Evolutionary conservation across 2,329 filamentous ascomycete species (phyloP), one percentile per base, ranked within the genome.

Genomic region (Ophioceras dolichostomum): DNA sequence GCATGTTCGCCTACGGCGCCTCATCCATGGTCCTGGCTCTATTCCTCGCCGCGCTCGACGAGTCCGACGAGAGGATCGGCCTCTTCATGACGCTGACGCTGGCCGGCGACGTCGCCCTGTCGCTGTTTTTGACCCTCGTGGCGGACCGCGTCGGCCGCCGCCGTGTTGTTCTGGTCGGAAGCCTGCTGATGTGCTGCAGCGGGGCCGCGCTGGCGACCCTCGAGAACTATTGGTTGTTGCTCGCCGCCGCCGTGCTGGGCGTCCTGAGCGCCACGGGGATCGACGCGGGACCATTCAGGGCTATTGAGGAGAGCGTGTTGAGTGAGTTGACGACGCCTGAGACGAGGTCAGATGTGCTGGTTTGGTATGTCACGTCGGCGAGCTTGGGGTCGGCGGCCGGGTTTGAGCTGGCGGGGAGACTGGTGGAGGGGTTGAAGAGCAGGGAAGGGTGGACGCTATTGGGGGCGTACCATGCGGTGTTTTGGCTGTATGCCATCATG

Each of bases 11-110:
- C 5, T 81, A 79, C 47, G 76, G 76, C 37, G 59, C 61, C 5
- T 70, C 69, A 6, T 72, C 68, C 0, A 62, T 78, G 4, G 64
- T 77, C 39, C 62, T 77, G 5, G 74, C 73, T 10, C 58, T 67
- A 17, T 77, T 70, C 43, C 62, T 80, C 7, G 59, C 60, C 12
- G 60, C 57, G 2, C 58, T 78, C 2, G 60, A 55, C 8, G 60
- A 70, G 30, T 63, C 69, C 1, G 62, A 73, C 40, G 58, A 64
- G 1, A 57, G 57, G 22, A 71, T 74, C 41, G 76, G 76, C 3
- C 54, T 78, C 1, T 80, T 80, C 56, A 79, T 80, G 75, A 78
- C 73, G 0, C 50, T 79, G 43, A 81, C 76, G 0, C 55, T 80
- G 13, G 57, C 64, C 12, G 76, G 76, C 19, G 76, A 80, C 51